Evolutionary conservation across 2,329 filamentous ascomycete species (phyloP), one percentile per base, ranked within the genome.

Genomic region (Claviceps digitariae): DNA sequence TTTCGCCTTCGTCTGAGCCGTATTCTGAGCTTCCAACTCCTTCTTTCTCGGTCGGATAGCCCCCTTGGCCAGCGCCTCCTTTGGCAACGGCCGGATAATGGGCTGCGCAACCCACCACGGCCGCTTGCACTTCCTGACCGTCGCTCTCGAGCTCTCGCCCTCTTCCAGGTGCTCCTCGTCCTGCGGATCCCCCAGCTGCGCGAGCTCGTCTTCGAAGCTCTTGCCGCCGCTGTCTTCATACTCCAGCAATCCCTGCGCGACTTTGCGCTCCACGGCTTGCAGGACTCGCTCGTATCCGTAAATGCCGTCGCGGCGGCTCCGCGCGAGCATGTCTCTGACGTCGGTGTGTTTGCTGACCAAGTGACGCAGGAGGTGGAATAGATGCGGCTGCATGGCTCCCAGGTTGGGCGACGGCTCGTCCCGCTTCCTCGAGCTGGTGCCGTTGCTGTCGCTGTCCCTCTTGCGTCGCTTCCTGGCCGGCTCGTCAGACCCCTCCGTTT

Each of bases 51-150:
- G 66, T 54, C 76, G 79, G 66, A 95, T 76, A 2, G 86, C 84
- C 0, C 90, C 90, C 65, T 88, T 90, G 57, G 84, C 83, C 58
- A 93, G 63, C 2, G 93, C 93, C 71, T 97, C 91, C 60, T 86
- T 86, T 0, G 93, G 93, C 62, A 96, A 67, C 43, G 90, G 90
- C 53, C 90, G 74, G 7, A 96, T 79, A 62, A 95, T 87, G 4
- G 91, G 85, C 71, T 97, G 90, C 51, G 83, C 89, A 4, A 95
- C 77, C 88, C 89, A 96, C 79, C 84, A 96, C 1, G 90, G 90
- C 58, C 89, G 73, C 65, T 83, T 84, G 63, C 89, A 95, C 56
- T 80, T 74, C 53, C 78, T 79, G 27, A 93, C 82, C 1, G 86
- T 82, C 9, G 79, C 82, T 20, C 81, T 70, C 4, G 83, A 86